phyloP scores from a whole-genome alignment of 345 rosid genomes.

The Salix brachista region DNA sequence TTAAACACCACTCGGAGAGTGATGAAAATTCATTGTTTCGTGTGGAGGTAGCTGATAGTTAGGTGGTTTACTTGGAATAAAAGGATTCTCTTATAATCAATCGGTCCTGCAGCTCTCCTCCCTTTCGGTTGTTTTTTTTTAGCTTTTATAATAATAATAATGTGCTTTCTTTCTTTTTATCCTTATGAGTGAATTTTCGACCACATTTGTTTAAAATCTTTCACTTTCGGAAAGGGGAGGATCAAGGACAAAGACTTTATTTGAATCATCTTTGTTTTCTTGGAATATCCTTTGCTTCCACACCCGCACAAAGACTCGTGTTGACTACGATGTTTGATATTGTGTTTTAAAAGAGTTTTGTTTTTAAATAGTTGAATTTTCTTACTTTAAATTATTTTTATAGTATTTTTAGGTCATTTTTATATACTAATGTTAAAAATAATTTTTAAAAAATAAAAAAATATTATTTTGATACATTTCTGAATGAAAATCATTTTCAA shows the following conservation, averaged over 20 bases:
- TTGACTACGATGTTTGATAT: too few relatives aligned
- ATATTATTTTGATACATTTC: too few relatives aligned
- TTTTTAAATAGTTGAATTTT: too few relatives aligned
- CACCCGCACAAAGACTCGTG: neutral
- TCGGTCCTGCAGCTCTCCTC: neutral
- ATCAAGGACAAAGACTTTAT: neutral
- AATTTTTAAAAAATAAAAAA: too few relatives aligned
- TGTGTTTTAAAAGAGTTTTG: too few relatives aligned
- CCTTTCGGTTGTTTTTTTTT: neutral
- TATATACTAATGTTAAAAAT: too few relatives aligned
- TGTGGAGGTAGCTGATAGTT: conserved; percentile 21
- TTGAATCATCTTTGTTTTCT: neutral
- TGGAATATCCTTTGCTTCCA: conserved; percentile 44
- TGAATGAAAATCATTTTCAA: too few relatives aligned
- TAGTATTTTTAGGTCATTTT: too few relatives aligned
- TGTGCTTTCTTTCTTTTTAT: neutral
- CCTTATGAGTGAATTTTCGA: neutral
- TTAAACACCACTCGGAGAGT: neutral
- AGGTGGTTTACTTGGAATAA: conserved; percentile 32
- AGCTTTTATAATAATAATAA: too few relatives aligned
- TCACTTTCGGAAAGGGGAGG: conserved; percentile 32
- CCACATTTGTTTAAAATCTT: neutral
- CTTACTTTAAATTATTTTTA: too few relatives aligned
- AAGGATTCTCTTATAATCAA: conserved; percentile 18
- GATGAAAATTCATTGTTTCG: neutral